Conservation (phyloP, 2,329 filamentous ascomycete species). For the Purpureocillium lavendulum region DNA sequence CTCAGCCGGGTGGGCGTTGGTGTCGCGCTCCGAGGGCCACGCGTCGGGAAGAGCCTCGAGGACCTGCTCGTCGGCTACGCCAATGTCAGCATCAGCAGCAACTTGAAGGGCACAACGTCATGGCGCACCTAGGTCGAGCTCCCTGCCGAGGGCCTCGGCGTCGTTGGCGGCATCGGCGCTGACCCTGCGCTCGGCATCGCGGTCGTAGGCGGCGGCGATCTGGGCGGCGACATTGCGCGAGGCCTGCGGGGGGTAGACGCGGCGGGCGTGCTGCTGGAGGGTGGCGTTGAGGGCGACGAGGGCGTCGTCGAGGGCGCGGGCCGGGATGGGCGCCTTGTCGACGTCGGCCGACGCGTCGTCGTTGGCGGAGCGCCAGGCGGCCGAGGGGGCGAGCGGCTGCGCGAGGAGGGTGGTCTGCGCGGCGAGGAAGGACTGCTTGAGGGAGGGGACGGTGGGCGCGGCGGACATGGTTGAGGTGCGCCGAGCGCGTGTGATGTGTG, state of each 20-base stretch:
- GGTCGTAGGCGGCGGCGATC: conserved; percentile 57
- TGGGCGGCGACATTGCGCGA: conserved; percentile 65
- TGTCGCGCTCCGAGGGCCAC: conserved; percentile 35
- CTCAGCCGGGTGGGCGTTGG: conserved; percentile 31
- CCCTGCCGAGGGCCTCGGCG: conserved; percentile 26
- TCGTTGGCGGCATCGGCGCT: conserved; percentile 20
- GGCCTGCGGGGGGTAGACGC: conserved; percentile 61
- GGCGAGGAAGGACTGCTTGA: conserved; percentile 58
- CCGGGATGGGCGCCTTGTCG: conserved; percentile 31
- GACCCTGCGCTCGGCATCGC: conserved; percentile 30
- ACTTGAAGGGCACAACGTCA: no score
- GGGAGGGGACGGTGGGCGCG: conserved; percentile 47
- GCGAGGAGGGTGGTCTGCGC: conserved; percentile 56
- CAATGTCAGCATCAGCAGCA: no score
- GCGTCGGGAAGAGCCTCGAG: conserved; percentile 37
- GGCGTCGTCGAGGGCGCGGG: conserved; percentile 46
- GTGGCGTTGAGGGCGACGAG: conserved; percentile 51
- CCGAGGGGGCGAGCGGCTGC: conserved; percentile 47
- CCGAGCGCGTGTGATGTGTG: not conserved
- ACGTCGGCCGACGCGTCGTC: conserved; percentile 21
- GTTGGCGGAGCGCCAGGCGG: conserved; percentile 42
- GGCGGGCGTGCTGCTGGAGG: conserved; percentile 55
- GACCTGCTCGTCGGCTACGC: conserved; percentile 31
- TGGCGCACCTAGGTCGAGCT: conserved; percentile 36
- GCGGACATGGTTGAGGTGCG: conserved; percentile 2